phyloP scores from a whole-genome alignment of 805 yeast genomes.

The Metschnikowia reukaufii region DNA sequence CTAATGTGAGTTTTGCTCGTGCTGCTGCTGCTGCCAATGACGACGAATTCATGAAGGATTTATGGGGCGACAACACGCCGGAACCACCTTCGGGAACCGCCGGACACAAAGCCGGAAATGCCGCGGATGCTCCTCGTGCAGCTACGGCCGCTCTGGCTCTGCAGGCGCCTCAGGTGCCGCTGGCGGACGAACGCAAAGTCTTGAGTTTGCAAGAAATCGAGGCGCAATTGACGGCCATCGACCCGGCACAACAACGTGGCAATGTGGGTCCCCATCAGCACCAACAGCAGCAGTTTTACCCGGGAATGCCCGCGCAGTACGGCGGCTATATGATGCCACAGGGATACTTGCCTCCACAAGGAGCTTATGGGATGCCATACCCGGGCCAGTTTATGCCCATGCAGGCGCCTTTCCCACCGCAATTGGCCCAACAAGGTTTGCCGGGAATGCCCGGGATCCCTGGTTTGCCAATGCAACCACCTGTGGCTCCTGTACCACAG shows the following conservation, averaged over 20 bases:
- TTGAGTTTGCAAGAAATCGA: conserved; percentile 83
- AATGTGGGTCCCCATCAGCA: conserved; percentile 22
- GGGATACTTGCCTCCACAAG: conserved; percentile 36
- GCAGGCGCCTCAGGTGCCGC: conserved; percentile 13
- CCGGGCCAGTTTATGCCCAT: conserved; percentile 27
- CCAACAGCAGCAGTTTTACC: conserved; percentile 30
- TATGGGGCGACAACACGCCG: conserved; percentile 44
- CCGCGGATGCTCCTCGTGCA: too few relatives aligned
- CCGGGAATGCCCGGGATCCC: conserved; percentile 26
- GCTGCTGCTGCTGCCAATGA: conserved; percentile 38
- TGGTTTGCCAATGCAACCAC: conserved; percentile 14
- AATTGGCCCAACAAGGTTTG: conserved; percentile 23
- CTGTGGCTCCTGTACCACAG: conserved; percentile 9
- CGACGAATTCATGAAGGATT: conserved; percentile 46
- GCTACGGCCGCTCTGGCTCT: too few relatives aligned
- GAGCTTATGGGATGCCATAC: conserved; percentile 31
- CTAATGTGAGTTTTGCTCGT: conserved; percentile 41
- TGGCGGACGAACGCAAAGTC: conserved; percentile 42
- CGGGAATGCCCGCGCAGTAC: conserved; percentile 34
- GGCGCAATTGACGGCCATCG: conserved; percentile 62
- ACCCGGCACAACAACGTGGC: conserved; percentile 27
- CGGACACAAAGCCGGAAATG: neutral
- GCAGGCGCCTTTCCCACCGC: conserved; percentile 14
- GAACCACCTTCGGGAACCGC: conserved; percentile 16
- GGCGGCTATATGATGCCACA: conserved; percentile 46